A percentile compares a stretch with the other conserved stretches of the same genome.
Conservation (phyloP, 2,329 filamentous ascomycete genomes). For the Phaeosphaeriaceae sp. region DNA sequence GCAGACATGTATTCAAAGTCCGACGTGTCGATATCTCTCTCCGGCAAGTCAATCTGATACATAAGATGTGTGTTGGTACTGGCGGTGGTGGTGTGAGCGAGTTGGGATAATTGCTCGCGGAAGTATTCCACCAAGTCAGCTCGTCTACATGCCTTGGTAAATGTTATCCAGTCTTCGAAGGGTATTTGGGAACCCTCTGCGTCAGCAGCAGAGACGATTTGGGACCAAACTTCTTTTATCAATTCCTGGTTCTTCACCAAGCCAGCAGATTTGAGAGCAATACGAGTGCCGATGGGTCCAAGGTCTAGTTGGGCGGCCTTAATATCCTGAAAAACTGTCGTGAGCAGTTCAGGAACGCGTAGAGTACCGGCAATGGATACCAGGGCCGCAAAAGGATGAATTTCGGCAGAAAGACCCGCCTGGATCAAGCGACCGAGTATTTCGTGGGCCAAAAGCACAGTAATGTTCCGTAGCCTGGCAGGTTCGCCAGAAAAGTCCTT, state of each 20-base stretch:
- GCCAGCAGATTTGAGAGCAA: constrained; percentile 38
- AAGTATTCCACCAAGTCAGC: constrained; percentile 31
- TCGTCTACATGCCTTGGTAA: constrained; percentile 41
- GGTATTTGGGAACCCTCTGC: constrained; percentile 26
- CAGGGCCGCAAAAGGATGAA: constrained; percentile 33
- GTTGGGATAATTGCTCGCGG: constrained; percentile 28
- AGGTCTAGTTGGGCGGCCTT: constrained; percentile 25
- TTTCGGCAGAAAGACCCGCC: constrained; percentile 32
- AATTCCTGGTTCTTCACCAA: constrained; percentile 27
- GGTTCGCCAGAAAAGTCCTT: constrained; percentile 25
- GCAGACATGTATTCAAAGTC: constrained; percentile 19
- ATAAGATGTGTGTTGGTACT: constrained; percentile 15
- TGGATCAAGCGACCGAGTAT: constrained; percentile 32
- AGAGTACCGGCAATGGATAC: constrained; percentile 39
- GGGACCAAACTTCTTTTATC: constrained; percentile 41
- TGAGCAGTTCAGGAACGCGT: constrained; percentile 32
- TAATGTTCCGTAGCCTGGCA: constrained; percentile 26
- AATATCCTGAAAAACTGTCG: constrained; percentile 32
- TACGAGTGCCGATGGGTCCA: constrained; percentile 28
- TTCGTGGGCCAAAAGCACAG: constrained; percentile 33
- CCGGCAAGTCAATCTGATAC: constrained; percentile 9
- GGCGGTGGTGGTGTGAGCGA: constrained; percentile 33
- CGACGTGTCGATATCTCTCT: background rate
- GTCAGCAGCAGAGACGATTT: constrained; percentile 30
- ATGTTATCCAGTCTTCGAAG: constrained; percentile 41